Evolutionary conservation across 2,329 filamentous ascomycete genomes (phyloP).

Genomic region (Podosphaera aphanis): DNA sequence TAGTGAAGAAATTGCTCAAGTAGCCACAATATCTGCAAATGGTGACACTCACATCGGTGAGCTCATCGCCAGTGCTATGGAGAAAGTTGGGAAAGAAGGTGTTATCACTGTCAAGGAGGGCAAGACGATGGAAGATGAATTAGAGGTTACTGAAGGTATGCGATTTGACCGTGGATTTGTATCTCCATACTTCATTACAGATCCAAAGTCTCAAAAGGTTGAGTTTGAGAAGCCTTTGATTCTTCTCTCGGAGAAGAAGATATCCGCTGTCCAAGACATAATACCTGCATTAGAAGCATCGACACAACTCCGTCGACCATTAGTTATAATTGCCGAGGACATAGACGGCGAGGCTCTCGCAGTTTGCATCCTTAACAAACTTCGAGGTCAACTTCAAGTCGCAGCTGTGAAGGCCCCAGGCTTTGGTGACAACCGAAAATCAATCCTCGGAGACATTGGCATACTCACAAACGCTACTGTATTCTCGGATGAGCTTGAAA

Average conservation of each 20-base stretch:
- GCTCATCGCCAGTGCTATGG: conserved; percentile 95
- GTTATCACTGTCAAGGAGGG: conserved; percentile 99
- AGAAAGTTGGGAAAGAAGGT: conserved; percentile 99
- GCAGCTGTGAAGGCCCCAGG: conserved; percentile 96
- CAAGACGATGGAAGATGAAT: conserved; percentile 93
- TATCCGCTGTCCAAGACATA: conserved; percentile 96
- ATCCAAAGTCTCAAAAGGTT: conserved; percentile 94
- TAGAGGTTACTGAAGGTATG: conserved; percentile 98
- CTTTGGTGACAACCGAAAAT: conserved; percentile 99
- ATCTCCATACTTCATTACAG: conserved; percentile 99
- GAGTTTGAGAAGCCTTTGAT: conserved; percentile 99
- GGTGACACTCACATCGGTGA: conserved; percentile 86
- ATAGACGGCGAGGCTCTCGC: conserved; percentile 96
- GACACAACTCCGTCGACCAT: conserved; percentile 78
- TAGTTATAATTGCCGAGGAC: conserved; percentile 97
- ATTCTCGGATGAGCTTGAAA: conserved; percentile 93
- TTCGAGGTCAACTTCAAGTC: conserved; percentile 96
- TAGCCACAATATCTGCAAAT: conserved; percentile 95
- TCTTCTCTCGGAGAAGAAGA: conserved; percentile 99
- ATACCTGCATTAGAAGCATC: conserved; percentile 94
- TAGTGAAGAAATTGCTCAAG: conserved; percentile 88
- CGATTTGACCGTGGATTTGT: conserved; percentile 97
- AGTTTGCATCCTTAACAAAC: conserved; percentile 99
- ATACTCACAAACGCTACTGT: conserved; percentile 92
- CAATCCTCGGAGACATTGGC: conserved; percentile 87